Base-by-base conservation (phyloP, 164 flowering plant species). In the Nelumbo lutea region DNA sequence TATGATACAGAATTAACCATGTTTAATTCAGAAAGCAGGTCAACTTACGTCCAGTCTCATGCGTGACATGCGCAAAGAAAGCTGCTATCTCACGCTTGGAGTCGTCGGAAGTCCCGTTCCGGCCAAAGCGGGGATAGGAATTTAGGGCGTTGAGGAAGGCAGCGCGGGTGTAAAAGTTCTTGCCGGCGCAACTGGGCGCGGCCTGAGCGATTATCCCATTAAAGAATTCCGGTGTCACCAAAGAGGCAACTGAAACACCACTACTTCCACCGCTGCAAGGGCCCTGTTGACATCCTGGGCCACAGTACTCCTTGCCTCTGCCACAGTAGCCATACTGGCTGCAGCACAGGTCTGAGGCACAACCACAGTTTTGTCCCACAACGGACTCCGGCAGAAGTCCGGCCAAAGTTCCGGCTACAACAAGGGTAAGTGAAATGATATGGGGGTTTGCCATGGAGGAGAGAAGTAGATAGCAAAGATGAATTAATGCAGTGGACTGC, bases 261-360 rank as follows among this genome's bases (percentile, higher is more conserved):
- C 56, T 62, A 42, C 71, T 72, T 4, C 58, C 58, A 6, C 67
- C 8, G 4, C 39, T 6, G 64, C 89, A 83, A 3, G 86, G 86
- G 7, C 86, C 89, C 7, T 61, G 40, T 41, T 44, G 80, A 56
- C 85, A 85, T 2, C 82, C 84, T 0, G 9, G 3, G 40, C 86
- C 89, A 7, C 86, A 85, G 64, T 80, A 85, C 6, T 47, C 81
- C 0, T 61, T 40, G 14, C 73, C 70, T 0, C 42, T 73, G 66
- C 87, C 87, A 44, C 89, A 86, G n/a, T 69, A 86, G 3, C 89
- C 84, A 6, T 1, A 76, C 56, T 39, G 46, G 73, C 89, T 86
- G 59, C 89, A 86, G 59, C 89, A 86, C 0, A 71, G 14, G 56
- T 70, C 69, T 0, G 80, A 4, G 3, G 79, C 72, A 61, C 86